Base-by-base conservation (phyloP, 768 basidiomycete genomes). In the Peribolospora kevripleyi region DNA sequence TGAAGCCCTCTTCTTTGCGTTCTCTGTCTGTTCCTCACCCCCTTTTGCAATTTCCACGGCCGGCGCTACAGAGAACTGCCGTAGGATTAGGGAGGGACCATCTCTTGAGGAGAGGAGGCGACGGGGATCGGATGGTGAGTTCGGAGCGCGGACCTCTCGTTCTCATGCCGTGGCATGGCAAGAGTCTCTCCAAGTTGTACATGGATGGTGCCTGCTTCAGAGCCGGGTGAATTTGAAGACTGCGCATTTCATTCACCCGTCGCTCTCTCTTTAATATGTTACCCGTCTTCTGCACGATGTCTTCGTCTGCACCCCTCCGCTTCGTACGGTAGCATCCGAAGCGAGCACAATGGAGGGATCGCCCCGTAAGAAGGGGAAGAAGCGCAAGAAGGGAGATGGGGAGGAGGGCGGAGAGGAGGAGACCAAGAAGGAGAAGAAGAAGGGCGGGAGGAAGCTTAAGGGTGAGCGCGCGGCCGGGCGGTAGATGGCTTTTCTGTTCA, bases 301-400 rank as follows among this genome's bases (percentile, higher is more conserved):
- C 58, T 50, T 47, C 50, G 36, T 43, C 42, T 50, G 48, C 54
- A 25, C 54, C 62, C 53, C 56, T 38, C 36, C 64, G 62, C 68
- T 58, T 74, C 75, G 65, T 76, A 75, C 62, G 75, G 74, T 55
- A 84, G 79, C 71, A 56, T 48, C 56, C 50, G 38, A 50, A 50
- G 50, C 51, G 48, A 52, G 48, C 25, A 45, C 42, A 48, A 54
- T 43, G 52, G 51, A 52, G 36, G 52, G 48, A 55, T 40, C 45
- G 48, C 54, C 62, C 11, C 53, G 60, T 48, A 64, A 65, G 59
- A 68, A 68, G 57, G 63, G 56, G 49, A 68, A 69, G 61, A 87
- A 85, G 63, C 84, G 86, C 57, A 84, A 81, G 13, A 82, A 85
- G n/a, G 75, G 75, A 41, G 78, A 76, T 45, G 74, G 66, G n/a